A percentile compares a stretch with the other conserved stretches of the same genome.
phyloP scores from a whole-genome alignment of 768 basidiomycete genomes.

The Amanita molliuscula region DNA sequence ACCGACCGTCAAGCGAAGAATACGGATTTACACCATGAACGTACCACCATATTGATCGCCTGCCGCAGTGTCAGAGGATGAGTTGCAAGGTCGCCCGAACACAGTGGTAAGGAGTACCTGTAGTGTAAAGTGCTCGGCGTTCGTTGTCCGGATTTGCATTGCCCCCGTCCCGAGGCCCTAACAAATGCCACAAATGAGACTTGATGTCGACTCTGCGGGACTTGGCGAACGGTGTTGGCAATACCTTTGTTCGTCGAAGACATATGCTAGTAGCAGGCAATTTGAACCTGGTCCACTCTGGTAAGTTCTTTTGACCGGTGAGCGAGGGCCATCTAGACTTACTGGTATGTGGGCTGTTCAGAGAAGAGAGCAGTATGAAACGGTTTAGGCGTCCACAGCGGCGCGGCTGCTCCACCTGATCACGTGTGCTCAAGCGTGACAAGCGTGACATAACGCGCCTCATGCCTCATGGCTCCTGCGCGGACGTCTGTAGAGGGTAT shows the following conservation, averaged over 20 bases:
- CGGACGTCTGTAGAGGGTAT: conserved; percentile 1
- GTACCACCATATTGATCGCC: neutral
- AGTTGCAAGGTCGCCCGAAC: neutral
- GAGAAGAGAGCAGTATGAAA: neutral
- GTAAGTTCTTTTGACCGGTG: neutral
- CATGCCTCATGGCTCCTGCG: conserved; percentile 1
- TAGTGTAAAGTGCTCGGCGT: neutral
- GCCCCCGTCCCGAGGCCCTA: neutral
- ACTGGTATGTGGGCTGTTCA: neutral
- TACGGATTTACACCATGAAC: neutral
- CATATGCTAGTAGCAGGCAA: neutral
- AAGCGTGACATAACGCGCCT: neutral
- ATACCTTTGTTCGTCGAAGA: neutral
- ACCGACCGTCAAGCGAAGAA: neutral
- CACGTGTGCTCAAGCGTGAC: neutral
- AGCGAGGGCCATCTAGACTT: neutral
- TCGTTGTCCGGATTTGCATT: neutral
- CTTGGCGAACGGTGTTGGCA: neutral
- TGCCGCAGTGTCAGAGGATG: neutral
- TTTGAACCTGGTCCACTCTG: neutral
- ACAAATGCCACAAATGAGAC: neutral
- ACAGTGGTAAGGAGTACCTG: neutral
- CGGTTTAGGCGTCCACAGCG: too few species aligned
- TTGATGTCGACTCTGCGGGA: neutral
- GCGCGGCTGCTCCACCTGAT: neutral